Conservation (phyloP, 192 early-diverging fungal species). For the Linnemannia elongata region DNA sequence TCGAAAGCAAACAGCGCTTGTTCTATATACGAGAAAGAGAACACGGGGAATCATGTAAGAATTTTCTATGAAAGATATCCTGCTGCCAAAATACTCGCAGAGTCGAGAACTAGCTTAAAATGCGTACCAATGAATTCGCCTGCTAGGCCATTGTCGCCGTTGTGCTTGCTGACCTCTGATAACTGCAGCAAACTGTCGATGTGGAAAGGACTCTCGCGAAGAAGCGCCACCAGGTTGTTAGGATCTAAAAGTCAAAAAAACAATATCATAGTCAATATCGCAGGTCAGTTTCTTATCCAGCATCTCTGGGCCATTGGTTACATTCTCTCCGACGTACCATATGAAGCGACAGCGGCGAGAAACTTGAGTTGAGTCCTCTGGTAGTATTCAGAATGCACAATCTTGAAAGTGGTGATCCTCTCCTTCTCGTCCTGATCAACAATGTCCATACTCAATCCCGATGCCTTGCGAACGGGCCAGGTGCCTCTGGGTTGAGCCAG, state of each 20-base stretch:
- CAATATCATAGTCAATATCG: not conserved
- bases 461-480: constrained; percentile 75
- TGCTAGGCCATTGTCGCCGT: constrained; percentile 84
- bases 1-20: constrained; percentile 93
- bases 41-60: not conserved
- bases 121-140: constrained; percentile 81
- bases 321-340: constrained; percentile 39
- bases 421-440: constrained; percentile 57
- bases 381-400: constrained; percentile 81
- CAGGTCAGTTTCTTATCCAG: not conserved
- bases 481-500: constrained; percentile 78
- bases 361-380: constrained; percentile 83
- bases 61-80: not conserved
- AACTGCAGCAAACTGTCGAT: constrained; percentile 88
- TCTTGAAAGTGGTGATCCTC: constrained; percentile 63
- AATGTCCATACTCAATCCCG: constrained; percentile 66
- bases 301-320: not conserved
- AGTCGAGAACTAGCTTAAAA: not conserved
- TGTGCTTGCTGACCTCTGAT: constrained; percentile 89
- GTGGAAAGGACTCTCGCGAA: constrained; percentile 88
- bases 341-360: constrained; percentile 75
- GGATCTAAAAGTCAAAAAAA: constrained; percentile 66
- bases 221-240: constrained; percentile 74
- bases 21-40: constrained; percentile 57
- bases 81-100: too few relatives aligned